Evolutionary conservation across 768 basidiomycete species (phyloP).

Genomic region (Calocybe gangraenosa): DNA sequence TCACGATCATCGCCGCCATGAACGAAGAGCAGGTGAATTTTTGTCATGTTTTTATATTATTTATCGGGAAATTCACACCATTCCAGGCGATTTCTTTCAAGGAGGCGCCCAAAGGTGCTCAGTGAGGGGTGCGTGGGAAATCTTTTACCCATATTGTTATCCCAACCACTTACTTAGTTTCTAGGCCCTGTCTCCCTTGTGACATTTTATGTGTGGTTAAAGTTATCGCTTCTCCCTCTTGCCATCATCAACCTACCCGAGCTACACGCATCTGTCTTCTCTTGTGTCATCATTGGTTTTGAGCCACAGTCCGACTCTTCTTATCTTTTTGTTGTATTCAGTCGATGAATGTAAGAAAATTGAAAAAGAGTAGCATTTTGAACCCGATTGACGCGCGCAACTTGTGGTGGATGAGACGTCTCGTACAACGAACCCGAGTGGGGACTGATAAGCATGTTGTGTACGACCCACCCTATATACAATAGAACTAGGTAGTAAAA

Average conservation of each 20-base stretch:
- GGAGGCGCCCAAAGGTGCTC: conserved; percentile 72
- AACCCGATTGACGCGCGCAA: background rate
- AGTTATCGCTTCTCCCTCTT: conserved; percentile 16
- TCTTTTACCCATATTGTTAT: background rate
- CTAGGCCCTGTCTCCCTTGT: conserved; percentile 6
- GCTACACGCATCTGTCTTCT: conserved; percentile 11
- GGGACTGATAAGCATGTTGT: no score
- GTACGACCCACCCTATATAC: no score
- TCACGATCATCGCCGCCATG: conserved; percentile 90
- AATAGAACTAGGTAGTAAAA: no score
- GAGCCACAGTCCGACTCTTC: conserved; percentile 11
- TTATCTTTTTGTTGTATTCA: conserved; percentile 21
- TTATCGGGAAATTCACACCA: no score
- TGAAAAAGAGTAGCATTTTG: conserved; percentile 15
- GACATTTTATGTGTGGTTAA: conserved; percentile 17
- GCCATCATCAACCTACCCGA: conserved; percentile 22
- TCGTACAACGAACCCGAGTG: no score
- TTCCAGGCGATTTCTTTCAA: conserved; percentile 75
- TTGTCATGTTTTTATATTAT: no score
- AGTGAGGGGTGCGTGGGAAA: conserved; percentile 16
- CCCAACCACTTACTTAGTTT: conserved; percentile 3
- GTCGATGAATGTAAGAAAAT: conserved; percentile 21
- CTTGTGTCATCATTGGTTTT: conserved; percentile 12
- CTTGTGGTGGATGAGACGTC: background rate
- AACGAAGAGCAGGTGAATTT: conserved; percentile 73